Evolutionary conservation across 306 rosid genomes (phyloP), one percentile per base, ranked within the genome.

Genomic region (Trifolium subterraneum): DNA sequence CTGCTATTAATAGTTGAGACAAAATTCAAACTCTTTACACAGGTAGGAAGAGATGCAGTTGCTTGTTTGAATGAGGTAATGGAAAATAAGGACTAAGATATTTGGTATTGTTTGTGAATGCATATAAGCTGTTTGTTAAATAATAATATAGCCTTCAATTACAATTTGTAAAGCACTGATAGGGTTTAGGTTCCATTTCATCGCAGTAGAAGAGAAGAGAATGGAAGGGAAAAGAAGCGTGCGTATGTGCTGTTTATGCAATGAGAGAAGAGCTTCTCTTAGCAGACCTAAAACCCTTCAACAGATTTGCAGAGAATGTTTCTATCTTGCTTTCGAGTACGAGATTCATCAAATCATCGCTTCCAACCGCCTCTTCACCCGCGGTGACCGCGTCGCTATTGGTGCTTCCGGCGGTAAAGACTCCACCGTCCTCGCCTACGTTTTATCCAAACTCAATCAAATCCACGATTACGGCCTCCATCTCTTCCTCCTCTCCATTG

Each of bases 331-430:
- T 3, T 90, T 94, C 74, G 97, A 94, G 88, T 80, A 84, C 45
- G 98, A 94, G 86, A 94, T 94, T 18, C 98, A 94, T 65, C 84
- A 86, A 27, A 85, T 88, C 7, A 89, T 94, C 25, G 50, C 88
- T 2, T 51, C 72, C n/a, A 91, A 94, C 69, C 72, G 70, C 41
- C 71, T 94, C 22, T 91, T 94, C 62, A 75, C 44, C 39, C 82
- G 80, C 0, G 96, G 98, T 0, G 95, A 94, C 15, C 97, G 97
- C 38, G 69, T 91, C 2, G 97, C 95, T 3, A 79, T 94, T 35
- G 98, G 98, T 16, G 98, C 97, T 31, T 91, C 98, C 13, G 98
- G 98, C 33, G 98, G 98, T 4, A 94, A 94, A 83, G 98, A 94
- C 78, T 94, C 98, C 23, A 94, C 98, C 3, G 98, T 91, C 52